A percentile compares a stretch with the other conserved stretches of the same genome.
phyloP scores from a whole-genome alignment of 768 basidiomycete species.

The Tricholomella constricta region DNA sequence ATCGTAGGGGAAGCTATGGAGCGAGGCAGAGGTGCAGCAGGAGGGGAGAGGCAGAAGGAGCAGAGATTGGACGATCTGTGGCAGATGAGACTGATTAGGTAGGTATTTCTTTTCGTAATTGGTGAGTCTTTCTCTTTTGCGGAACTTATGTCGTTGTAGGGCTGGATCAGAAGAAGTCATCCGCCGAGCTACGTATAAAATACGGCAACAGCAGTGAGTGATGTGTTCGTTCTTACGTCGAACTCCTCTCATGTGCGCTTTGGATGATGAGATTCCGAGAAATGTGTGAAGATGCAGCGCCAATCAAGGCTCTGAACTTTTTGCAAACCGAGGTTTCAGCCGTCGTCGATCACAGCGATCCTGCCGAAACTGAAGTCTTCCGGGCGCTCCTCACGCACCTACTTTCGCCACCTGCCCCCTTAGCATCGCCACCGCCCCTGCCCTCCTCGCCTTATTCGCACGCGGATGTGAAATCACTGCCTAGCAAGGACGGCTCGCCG shows the following conservation, averaged over 20 bases:
- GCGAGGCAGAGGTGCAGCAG: constrained; percentile 21
- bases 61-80: constrained; percentile 76
- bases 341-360: constrained; percentile 69
- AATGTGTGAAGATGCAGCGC: constrained; percentile 65
- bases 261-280: constrained; percentile 70
- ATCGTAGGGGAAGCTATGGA: constrained; percentile 15
- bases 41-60: constrained; percentile 36
- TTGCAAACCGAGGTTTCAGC: constrained; percentile 68
- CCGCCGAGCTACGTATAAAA: constrained; percentile 59
- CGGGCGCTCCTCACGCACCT: constrained; percentile 68
- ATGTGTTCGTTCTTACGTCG: background rate
- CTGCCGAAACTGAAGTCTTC: constrained; percentile 62
- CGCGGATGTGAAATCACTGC: background rate
- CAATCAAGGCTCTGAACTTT: constrained; percentile 69
- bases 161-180: constrained; percentile 64
- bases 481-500: constrained; percentile 32
- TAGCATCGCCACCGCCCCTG: constrained; percentile 15
- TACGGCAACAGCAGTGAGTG: constrained; percentile 74
- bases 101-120: constrained; percentile 16
- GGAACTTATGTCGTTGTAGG: constrained; percentile 35
- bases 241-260: background rate
- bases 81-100: constrained; percentile 73
- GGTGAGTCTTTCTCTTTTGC: background rate
- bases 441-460: constrained; percentile 10
- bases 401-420: constrained; percentile 40